Evolutionary conservation across 1,284 basidiomycete species (phyloP), one percentile per base, ranked within the genome.

Genomic region (Leccinum subrobustum): DNA sequence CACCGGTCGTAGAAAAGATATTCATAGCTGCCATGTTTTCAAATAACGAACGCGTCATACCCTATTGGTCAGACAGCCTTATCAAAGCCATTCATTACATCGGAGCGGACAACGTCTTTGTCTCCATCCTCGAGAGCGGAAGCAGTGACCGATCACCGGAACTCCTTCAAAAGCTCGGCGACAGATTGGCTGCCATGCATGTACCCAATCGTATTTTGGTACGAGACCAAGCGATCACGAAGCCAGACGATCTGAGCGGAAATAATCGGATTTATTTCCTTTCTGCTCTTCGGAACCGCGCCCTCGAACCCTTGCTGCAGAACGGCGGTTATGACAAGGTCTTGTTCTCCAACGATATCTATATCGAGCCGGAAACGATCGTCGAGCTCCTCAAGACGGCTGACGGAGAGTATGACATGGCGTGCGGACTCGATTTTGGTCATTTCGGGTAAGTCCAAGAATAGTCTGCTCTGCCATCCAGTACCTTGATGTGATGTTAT

Each of bases 71-170:
- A 3, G 61, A 72, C 18, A 70, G 77, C 29, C 67, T 81, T 52
- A 64, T 74, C 57, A 73, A 74, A 63, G 68, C 70, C 9, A 77
- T 79, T 39, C 63, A 67, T 51, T 78, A 77, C 69, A 75, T 86
- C 37, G 84, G 84, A 8, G 63, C 72, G 3, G 74, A 78, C 52
- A 83, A 84, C 54, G 79, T 81, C 16, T 86, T 79, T 64, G 75
- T 86, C 5, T 85, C 83, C n/a, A 74, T 86, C 57, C 77, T 84
- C 65, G 84, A 86, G 68, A 82, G 79, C 56, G 76, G 82, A 65
- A 83, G 81, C 35, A 52, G 61, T 35, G 84, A 86, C 65, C 63
- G 54, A 65, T 63, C 67, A 4, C 50, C 67, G 1, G 59, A 18
- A 1, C 50, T 68, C 1, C 65, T 68, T 5, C 53, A 29, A 51